Evolutionary conservation across 1,139 yeast species (phyloP), one percentile per base, ranked within the genome.

Genomic region (Yamadazyma kanchanaburiensis): DNA sequence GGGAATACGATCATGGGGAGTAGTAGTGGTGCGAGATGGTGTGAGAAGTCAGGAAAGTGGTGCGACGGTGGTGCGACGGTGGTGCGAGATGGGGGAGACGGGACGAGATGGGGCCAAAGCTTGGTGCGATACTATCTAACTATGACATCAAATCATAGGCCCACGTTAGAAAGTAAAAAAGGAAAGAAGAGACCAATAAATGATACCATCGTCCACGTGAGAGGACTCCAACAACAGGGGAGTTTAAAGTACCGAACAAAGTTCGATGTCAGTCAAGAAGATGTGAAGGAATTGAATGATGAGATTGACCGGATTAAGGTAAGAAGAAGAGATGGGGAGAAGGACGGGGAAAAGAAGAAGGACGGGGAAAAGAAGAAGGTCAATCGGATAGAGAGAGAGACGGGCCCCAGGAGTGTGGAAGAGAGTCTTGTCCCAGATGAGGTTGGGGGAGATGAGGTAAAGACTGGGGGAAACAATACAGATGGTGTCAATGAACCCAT

Each of bases 71-170:
- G n/a, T n/a, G n/a, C n/a, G n/a, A n/a, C n/a, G n/a, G n/a, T n/a
- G n/a, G n/a, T n/a, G n/a, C n/a, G n/a, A n/a, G n/a, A n/a, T n/a
- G n/a, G n/a, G n/a, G n/a, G 10, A 8, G 10, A 10, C 9, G 9
- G 10, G 20, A 7, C 9, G 20, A 18, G 7, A 18, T 7, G 17
- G 12, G 8, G 15, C 12, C 21, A 10, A 15, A 13, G 4, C 15
- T 15, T 23, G 25, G 18, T 4, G n/a, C n/a, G n/a, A n/a, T n/a
- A n/a, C n/a, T n/a, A n/a, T n/a, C n/a, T n/a, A n/a, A n/a, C 12
- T 9, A 86, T 86, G 95, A 83, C 95, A 2, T 81, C 95, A 3
- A 91, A 94, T 28, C 95, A 86, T 51, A 71, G 94, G 52, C 96
- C 96, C 0, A 86, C 94, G 6, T 70, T 86, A 39, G 96, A 88